phyloP scores from a whole-genome alignment of 768 basidiomycete species.

The Clitopilus passeckerianus region DNA sequence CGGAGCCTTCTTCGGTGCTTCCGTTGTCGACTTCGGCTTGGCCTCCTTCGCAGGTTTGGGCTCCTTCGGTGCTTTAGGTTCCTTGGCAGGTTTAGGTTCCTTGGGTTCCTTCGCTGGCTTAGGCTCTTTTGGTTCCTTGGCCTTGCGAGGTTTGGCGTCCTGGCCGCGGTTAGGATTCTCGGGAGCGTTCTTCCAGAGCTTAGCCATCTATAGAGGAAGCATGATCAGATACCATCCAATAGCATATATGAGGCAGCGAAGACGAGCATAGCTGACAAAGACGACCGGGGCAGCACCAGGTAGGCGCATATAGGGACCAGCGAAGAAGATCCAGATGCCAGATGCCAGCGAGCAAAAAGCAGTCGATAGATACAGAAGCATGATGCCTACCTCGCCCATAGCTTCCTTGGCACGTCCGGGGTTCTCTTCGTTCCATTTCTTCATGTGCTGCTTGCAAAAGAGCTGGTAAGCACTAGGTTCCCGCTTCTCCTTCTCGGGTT shows the following conservation, averaged over 20 bases:
- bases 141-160: constrained; percentile 38
- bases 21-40: constrained; percentile 13
- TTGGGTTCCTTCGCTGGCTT: constrained; percentile 9
- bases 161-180: constrained; percentile 64
- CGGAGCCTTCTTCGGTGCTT: neutral
- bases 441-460: constrained; percentile 53
- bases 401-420: constrained; percentile 49
- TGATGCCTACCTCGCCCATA: constrained; percentile 36
- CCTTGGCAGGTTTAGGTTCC: neutral
- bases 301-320: neutral
- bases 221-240: neutral
- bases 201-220: constrained; percentile 39
- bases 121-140: constrained; percentile 26
- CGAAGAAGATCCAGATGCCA: neutral
- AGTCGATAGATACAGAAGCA: neutral
- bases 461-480: constrained; percentile 56
- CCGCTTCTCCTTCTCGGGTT: constrained; percentile 47
- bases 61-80: neutral
- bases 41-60: constrained; percentile 6
- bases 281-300: neutral
- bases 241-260: neutral
- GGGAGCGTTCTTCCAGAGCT: constrained; percentile 51
- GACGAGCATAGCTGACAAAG: neutral
- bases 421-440: constrained; percentile 50
- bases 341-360: neutral